Evolutionary conservation across 2,329 filamentous ascomycete genomes (phyloP), one percentile per base, ranked within the genome.

Genomic region (Lojkania enalia): DNA sequence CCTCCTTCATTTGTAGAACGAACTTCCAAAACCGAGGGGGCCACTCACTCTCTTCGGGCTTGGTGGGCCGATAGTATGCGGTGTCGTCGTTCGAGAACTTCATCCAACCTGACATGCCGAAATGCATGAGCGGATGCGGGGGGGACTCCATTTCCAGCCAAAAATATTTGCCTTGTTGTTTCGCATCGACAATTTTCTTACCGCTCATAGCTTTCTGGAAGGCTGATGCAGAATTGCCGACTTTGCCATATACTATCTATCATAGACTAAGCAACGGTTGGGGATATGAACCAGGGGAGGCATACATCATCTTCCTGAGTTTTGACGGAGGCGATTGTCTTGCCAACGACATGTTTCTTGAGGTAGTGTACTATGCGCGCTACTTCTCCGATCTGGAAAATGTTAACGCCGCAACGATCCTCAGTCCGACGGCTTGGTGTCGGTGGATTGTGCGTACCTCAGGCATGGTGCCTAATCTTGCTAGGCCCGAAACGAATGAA

Each of bases 111-210:
- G 65, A 60, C 69, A 71, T 81, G 31, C 90, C 90, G 58, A 95
- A 85, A 69, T 95, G 90, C 83, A 95, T 90, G 20, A 97, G 82
- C 0, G 88, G 82, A 70, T 97, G 94, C 1, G 92, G 91, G 9
- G 89, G 80, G 7, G 80, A 79, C 19, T 81, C 79, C 81, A 88
- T 87, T 27, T 89, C 84, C 16, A 97, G 77, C 77, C 94, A 99
- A 69, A 99, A 97, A 66, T 97, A 97, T 79, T 97, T 99, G 7
- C 94, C 94, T 67, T 96, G 94, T 48, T 87, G 90, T 3, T 87
- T 88, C 3, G 87, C 88, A 42, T 78, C 80, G 30, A 80, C 58
- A 21, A 87, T 83, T 62, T 83, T 89, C 61, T 87, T 92, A 3
- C 89, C 90, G 3, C 78, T 78, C 62, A 96, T 76, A 1, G 86